Percentiles rank a stretch among this genome's conserved stretches.
Conservation (phyloP, 495 filamentous ascomycete genomes). For the Podospora anserina region DNA sequence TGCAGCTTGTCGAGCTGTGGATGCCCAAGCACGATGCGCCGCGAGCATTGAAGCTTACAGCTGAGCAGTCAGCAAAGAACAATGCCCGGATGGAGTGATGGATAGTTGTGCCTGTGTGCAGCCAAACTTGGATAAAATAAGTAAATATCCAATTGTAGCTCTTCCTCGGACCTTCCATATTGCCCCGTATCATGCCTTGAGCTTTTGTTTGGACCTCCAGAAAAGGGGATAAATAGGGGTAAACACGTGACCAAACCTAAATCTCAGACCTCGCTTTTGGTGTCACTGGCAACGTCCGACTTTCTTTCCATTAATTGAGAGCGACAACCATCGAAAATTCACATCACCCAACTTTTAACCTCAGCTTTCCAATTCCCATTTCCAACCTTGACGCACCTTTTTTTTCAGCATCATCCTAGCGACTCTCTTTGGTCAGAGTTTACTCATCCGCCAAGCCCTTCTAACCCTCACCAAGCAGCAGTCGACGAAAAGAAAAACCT, state of each 20-base stretch:
- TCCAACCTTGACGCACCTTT: too few relatives aligned
- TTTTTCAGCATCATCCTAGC: background rate
- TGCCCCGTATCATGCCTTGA: background rate
- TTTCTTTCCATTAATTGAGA: background rate
- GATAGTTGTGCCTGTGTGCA: background rate
- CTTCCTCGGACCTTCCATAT: background rate
- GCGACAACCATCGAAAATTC: background rate
- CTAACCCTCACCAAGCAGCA: background rate
- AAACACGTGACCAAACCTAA: slow-evolving; percentile 15
- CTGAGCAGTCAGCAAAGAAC: slow-evolving; percentile 61
- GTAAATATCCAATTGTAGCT: background rate
- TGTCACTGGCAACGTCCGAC: background rate
- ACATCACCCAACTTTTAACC: background rate
- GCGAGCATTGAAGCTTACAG: slow-evolving; percentile 64
- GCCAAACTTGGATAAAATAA: background rate
- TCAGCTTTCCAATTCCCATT: background rate
- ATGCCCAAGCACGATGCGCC: slow-evolving; percentile 84
- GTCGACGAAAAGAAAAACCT: background rate
- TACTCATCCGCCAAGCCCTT: background rate
- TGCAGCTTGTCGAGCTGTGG: slow-evolving; percentile 80
- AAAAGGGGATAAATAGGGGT: slow-evolving; percentile 14
- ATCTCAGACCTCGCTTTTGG: background rate
- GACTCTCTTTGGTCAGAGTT: background rate
- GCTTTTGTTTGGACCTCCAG: background rate
- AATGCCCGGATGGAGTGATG: slow-evolving; percentile 38